phyloP scores from a whole-genome alignment of 2,329 filamentous ascomycete species.

The Ramularia collo-cygni region DNA sequence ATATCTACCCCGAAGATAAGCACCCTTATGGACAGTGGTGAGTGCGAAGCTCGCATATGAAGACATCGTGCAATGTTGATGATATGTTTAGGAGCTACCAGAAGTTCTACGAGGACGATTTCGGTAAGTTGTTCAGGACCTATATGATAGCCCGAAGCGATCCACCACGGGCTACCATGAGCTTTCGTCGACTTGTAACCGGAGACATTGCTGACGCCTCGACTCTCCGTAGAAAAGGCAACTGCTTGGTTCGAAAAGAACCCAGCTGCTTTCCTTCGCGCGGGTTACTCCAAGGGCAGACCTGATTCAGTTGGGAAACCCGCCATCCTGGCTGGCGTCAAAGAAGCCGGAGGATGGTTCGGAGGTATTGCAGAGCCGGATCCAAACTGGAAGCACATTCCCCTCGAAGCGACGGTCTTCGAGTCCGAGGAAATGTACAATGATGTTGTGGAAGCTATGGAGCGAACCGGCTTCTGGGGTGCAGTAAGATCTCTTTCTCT shows the following conservation, averaged over 20 bases:
- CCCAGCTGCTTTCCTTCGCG: slow-evolving; percentile 23
- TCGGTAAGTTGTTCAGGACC: no score
- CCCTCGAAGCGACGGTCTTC: slow-evolving; percentile 21
- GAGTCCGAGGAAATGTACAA: slow-evolving; percentile 27
- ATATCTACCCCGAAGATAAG: slow-evolving; percentile 40
- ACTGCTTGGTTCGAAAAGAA: slow-evolving; percentile 16
- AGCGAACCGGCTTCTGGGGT: slow-evolving; percentile 36
- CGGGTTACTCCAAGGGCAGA: slow-evolving; percentile 22
- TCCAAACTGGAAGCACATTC: slow-evolving; percentile 25
- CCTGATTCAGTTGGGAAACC: slow-evolving; percentile 25
- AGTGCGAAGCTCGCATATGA: no score
- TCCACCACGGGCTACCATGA: no score
- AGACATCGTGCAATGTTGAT: no score
- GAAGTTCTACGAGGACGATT: slow-evolving; percentile 27
- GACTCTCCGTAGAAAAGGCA: no score
- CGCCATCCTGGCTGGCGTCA: slow-evolving; percentile 11
- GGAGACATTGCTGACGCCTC: no score
- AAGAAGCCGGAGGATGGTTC: slow-evolving; percentile 29
- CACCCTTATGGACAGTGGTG: slow-evolving; percentile 35
- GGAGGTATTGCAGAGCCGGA: slow-evolving; percentile 23
- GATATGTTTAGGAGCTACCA: no score
- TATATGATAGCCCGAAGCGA: no score
- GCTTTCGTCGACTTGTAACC: no score
- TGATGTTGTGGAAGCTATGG: slow-evolving; percentile 30
- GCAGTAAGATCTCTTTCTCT: slow-evolving; percentile 12